Evolutionary conservation across 2,329 filamentous ascomycete species (phyloP), one percentile per base, ranked within the genome.

Genomic region (Blastomyces silverae): DNA sequence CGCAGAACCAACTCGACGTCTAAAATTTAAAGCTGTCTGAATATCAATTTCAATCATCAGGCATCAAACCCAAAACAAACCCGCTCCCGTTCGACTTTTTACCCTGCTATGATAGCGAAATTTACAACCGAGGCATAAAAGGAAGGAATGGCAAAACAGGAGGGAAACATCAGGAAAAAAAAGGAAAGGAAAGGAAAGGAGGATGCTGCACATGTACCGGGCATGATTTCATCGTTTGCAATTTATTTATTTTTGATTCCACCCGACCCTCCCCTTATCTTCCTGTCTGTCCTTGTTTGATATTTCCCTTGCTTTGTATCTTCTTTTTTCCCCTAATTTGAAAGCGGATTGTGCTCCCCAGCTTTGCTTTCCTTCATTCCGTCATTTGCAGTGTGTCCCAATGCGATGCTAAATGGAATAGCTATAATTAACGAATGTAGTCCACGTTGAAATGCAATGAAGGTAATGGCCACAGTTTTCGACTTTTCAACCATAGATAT

Each of bases 1-100:
- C 42, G n/a, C 58, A 61, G 58, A 61, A 61, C n/a, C 58, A 34
- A 17, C 22, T 34, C 39, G 44, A 48, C 58, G 10, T n/a, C 58
- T 15, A 61, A 61, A 42, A 61, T 61, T 2, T 61, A 31, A 61
- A 37, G n/a, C 37, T 22, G 42, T 17, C 37, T 10, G 3, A 8
- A 15, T 42, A 28, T 37, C 37, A 25, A 28, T 13, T 11, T 39
- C 17, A 20, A 39, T 37, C 20, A 11, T 39, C 28, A 11, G 46
- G n/a, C 22, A 28, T 61, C 22, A 28, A 28, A 28, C 2, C 11
- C 31, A 28, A 61, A 61, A 34, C 13, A 42, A 22, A 31, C 20
- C 37, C 22, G 28, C 39, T 8, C 10, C 56, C 34, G 25, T 59
- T 59, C 56, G 22, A 15, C 20, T 15, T 20, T 59, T 7, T 34